phyloP scores from a whole-genome alignment of 2,329 filamentous ascomycete species.

The Pestalotiopsis sp. region DNA sequence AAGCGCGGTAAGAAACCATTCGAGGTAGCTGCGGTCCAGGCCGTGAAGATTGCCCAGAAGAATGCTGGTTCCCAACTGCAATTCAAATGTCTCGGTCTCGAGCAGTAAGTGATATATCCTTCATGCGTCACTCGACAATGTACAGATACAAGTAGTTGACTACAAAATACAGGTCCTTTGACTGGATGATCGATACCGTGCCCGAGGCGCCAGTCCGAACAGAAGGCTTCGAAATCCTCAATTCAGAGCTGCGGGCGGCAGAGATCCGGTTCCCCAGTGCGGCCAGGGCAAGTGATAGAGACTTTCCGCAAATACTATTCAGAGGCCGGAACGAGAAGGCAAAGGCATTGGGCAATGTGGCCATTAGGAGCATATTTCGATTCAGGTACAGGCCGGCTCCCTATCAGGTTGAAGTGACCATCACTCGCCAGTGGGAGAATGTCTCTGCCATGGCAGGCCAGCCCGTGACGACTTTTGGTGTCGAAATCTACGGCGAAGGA shows the following conservation, averaged over 20 bases:
- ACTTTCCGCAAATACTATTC: constrained; percentile 32
- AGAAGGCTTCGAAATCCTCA: constrained; percentile 23
- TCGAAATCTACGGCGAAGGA: constrained; percentile 31
- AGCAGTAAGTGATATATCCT: constrained; percentile 8
- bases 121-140: not conserved
- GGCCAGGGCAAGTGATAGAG: constrained; percentile 12
- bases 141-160: not conserved
- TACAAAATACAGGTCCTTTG: constrained; percentile 31
- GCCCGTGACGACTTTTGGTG: constrained; percentile 25
- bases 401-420: constrained; percentile 37
- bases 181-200: constrained; percentile 40
- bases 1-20: not conserved
- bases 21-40: constrained; percentile 2
- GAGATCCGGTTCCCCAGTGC: constrained; percentile 20
- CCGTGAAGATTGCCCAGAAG: not conserved
- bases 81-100: constrained; percentile 8
- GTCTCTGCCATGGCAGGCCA: constrained; percentile 20
- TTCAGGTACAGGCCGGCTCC: constrained; percentile 31
- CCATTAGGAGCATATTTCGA: constrained; percentile 35
- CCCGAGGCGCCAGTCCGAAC: constrained; percentile 24
- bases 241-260: constrained; percentile 26
- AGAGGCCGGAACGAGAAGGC: not conserved
- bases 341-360: constrained; percentile 28
- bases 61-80: not conserved
- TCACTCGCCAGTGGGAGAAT: constrained; percentile 35